Evolutionary conservation across 2,329 filamentous ascomycete species (phyloP).

Genomic region (Aureobasidium musti): DNA sequence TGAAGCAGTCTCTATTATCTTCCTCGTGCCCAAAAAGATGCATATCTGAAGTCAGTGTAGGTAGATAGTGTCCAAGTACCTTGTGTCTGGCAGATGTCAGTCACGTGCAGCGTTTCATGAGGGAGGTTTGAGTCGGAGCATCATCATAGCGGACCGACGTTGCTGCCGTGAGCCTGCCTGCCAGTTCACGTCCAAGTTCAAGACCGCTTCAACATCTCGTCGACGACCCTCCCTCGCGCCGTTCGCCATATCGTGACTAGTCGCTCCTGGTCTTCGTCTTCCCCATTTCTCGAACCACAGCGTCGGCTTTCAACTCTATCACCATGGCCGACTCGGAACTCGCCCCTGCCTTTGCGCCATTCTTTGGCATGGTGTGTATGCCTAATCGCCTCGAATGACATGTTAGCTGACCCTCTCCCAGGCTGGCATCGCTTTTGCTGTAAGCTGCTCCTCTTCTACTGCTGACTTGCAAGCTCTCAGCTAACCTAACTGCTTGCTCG

Average conservation of each 20-base stretch:
- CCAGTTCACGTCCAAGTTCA: conserved; percentile 1
- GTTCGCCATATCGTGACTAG: conserved; percentile 19
- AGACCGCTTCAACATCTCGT: not conserved
- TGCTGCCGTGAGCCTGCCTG: conserved; percentile 4
- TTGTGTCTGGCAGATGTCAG: not conserved
- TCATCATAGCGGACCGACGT: conserved; percentile 11
- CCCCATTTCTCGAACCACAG: not conserved
- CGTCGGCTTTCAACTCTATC: not conserved
- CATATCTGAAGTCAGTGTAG: not conserved
- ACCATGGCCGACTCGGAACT: conserved; percentile 56
- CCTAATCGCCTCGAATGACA: conserved; percentile 29
- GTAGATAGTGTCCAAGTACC: not conserved
- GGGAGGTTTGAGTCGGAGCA: conserved; percentile 9
- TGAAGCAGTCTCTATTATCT: not conserved
- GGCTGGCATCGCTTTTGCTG: conserved; percentile 74
- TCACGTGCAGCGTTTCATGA: conserved; percentile 19
- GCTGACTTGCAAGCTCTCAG: not conserved
- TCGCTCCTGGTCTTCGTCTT: not conserved
- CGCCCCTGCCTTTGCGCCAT: conserved; percentile 80
- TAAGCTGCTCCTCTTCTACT: conserved; percentile 40
- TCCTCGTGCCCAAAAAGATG: too few species aligned
- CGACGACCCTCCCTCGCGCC: conserved; percentile 5
- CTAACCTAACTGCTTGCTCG: not conserved
- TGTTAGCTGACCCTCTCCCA: conserved; percentile 48
- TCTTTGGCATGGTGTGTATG: conserved; percentile 77